Conservation (phyloP, 768 basidiomycete species). For the Rhodotorula babjevae region DNA sequence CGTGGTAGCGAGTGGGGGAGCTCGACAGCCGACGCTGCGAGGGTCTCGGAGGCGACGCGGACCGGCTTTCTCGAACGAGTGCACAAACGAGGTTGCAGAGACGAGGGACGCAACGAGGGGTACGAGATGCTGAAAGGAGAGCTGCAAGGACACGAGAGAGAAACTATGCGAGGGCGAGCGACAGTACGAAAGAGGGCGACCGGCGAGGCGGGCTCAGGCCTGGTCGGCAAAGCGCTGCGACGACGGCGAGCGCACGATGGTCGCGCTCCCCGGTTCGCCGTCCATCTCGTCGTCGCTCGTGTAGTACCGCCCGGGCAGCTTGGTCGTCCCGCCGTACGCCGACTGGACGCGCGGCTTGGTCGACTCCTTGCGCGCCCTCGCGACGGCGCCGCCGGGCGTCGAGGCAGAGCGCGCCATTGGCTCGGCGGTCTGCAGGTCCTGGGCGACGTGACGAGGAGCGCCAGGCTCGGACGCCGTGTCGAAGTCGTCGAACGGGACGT, state of each 20-base stretch:
- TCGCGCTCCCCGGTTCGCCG: slow-evolving; percentile 14
- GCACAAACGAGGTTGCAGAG: too few species aligned
- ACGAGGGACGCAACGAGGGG: too few species aligned
- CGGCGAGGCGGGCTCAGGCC: neutral
- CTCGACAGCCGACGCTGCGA: too few species aligned
- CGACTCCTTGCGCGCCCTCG: neutral
- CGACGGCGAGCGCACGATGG: slow-evolving; percentile 7
- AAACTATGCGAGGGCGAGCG: too few species aligned
- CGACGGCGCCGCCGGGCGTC: neutral
- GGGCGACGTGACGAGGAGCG: neutral
- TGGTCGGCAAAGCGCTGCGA: neutral
- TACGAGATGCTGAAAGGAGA: too few species aligned
- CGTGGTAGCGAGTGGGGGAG: too few species aligned
- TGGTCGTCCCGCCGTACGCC: slow-evolving; percentile 3
- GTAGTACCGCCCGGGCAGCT: slow-evolving; percentile 17
- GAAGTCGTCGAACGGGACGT: slow-evolving; percentile 7
- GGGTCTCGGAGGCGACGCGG: too few species aligned
- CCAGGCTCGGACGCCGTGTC: neutral
- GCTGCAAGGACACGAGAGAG: too few species aligned
- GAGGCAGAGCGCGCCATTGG: slow-evolving; percentile 18
- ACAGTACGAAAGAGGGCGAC: too few species aligned
- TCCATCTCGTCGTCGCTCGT: slow-evolving; percentile 17
- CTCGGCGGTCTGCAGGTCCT: too few species aligned
- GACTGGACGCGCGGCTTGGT: slow-evolving; percentile 5
- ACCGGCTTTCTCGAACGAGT: too few species aligned